Evolutionary conservation across 495 filamentous ascomycete species (phyloP), one percentile per base, ranked within the genome.

Genomic region (Apiosordaria backusii): DNA sequence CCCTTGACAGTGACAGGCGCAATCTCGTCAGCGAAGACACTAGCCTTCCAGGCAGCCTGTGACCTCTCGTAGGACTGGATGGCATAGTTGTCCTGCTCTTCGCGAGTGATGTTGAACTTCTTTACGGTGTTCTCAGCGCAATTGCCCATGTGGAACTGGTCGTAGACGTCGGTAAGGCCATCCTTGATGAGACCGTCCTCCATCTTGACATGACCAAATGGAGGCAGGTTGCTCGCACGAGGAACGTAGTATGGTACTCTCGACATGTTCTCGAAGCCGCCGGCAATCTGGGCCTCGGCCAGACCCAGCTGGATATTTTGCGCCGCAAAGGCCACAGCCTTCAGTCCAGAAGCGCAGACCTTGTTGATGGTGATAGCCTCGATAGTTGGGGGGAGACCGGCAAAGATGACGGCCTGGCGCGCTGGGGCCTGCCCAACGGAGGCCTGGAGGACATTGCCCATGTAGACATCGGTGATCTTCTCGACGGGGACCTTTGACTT

Each of bases 181-280:
- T 99, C 95, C 77, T 93, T 96, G 71, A 97, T 90, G 71, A 99
- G 78, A 4, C 95, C 95, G 74, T 99, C 95, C 76, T 94, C 89
- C 76, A 94, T 79, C 75, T 89, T 88, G 71, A 96, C 81, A 66
- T 96, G 87, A 40, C 95, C 95, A 70, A 97, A 96, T 0, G 91
- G 79, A 4, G 93, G 90, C 69, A 92, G 80, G 67, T 88, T 85
- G 71, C 86, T 89, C 1, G 90, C 83, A 18, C 95, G 88, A 13
- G 88, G 86, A 18, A 96, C 79, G 72, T 99, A 97, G 81, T 96
- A 96, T 6, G 95, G 95, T 4, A 97, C 92, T 50, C 89, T 86
- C 26, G 90, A 89, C 95, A 99, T 99, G 79, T 91, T 97, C 81
- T 99, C 95, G 88, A 99, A 96, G 23, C 95, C 95, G 67, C 95